phyloP scores from a whole-genome alignment of 2,329 filamentous ascomycete species.

The Fusarium citri region DNA sequence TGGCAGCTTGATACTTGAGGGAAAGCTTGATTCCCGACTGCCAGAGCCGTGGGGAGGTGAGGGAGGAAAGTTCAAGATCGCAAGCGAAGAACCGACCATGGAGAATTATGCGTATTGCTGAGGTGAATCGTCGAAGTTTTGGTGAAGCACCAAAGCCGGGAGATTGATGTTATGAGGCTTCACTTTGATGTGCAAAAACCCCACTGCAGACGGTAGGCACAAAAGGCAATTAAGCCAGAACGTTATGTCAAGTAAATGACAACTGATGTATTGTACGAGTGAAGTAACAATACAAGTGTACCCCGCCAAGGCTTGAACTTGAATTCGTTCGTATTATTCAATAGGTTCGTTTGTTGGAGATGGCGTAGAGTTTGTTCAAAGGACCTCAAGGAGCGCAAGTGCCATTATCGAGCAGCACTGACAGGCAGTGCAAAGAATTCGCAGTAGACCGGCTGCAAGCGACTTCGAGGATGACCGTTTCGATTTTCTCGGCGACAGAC shows the following conservation, averaged over 20 bases:
- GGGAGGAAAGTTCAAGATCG: slow-evolving; percentile 40
- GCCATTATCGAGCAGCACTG: slow-evolving; percentile 45
- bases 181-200: background rate
- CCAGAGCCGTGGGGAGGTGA: slow-evolving; percentile 39
- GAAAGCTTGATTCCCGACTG: slow-evolving; percentile 34
- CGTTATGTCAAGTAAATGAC: background rate
- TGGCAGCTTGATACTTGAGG: slow-evolving; percentile 34
- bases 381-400: slow-evolving; percentile 23
- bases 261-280: slow-evolving; percentile 13
- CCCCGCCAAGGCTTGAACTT: slow-evolving; percentile 9
- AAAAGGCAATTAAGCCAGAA: background rate
- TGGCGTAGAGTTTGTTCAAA: slow-evolving; percentile 37
- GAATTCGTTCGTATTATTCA: slow-evolving; percentile 6
- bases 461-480: slow-evolving; percentile 22
- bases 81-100: slow-evolving; percentile 45
- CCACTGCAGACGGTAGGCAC: slow-evolving; percentile 17
- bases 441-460: slow-evolving; percentile 24
- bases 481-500: slow-evolving; percentile 4
- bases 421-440: slow-evolving; percentile 13
- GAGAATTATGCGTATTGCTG: slow-evolving; percentile 16
- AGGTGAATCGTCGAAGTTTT: slow-evolving; percentile 6
- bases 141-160: background rate
- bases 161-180: slow-evolving; percentile 15
- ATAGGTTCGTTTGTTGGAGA: slow-evolving; percentile 28
- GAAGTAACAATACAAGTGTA: slow-evolving; percentile 23